A percentile compares a stretch with the other conserved stretches of the same genome.
phyloP scores from a whole-genome alignment of 2,329 filamentous ascomycete genomes.

The Mariannaea elegans region DNA sequence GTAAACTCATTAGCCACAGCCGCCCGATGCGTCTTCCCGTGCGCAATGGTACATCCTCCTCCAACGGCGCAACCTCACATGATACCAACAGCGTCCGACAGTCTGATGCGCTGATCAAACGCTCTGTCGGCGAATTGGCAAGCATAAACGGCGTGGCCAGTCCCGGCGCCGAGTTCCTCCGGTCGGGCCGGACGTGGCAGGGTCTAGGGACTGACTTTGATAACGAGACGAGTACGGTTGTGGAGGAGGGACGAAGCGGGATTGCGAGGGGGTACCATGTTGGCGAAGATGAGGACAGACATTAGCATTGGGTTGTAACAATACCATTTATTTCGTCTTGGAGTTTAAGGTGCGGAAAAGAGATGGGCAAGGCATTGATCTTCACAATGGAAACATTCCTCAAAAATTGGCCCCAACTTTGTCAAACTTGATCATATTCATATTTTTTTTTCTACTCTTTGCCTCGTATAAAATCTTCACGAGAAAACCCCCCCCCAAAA shows the following conservation, averaged over 20 bases:
- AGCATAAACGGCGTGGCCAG: slow-evolving; percentile 88
- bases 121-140: slow-evolving; percentile 72
- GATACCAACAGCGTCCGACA: slow-evolving; percentile 17
- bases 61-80: slow-evolving; percentile 18
- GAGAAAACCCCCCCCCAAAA: background rate
- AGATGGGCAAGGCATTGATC: background rate
- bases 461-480: background rate
- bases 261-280: slow-evolving; percentile 90
- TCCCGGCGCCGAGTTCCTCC: slow-evolving; percentile 87
- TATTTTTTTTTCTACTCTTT: background rate
- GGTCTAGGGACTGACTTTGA: slow-evolving; percentile 87
- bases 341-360: background rate
- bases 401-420: too few relatives aligned
- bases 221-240: slow-evolving; percentile 67
- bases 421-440: background rate
- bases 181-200: slow-evolving; percentile 86
- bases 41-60: slow-evolving; percentile 19
- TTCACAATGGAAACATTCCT: too few relatives aligned
- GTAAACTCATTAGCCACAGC: slow-evolving; percentile 80
- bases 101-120: slow-evolving; percentile 62
- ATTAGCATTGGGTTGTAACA: slow-evolving; percentile 25
- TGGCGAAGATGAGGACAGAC: slow-evolving; percentile 57
- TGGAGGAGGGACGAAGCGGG: slow-evolving; percentile 88
- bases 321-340: too few relatives aligned
- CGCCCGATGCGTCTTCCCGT: slow-evolving; percentile 72